A percentile compares a stretch with the other conserved stretches of the same genome.
Conservation (phyloP, 1,139 yeast genomes). For the Candida sp. region DNA sequence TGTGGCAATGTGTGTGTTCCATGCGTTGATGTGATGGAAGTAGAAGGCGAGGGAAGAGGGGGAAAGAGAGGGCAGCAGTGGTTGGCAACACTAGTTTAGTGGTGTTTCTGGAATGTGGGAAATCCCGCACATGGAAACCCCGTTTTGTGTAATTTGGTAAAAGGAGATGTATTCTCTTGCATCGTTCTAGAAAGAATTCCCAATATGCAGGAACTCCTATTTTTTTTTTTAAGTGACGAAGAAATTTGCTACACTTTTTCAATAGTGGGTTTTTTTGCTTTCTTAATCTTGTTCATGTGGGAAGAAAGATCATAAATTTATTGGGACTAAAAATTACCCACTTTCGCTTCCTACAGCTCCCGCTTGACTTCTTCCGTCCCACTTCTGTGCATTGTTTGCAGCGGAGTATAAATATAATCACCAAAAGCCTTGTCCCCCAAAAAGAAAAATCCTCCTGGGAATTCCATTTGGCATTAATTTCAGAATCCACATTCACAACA, state of each 20-base stretch:
- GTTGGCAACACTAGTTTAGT: background rate
- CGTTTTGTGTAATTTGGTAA: constrained; percentile 1
- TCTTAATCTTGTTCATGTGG: background rate
- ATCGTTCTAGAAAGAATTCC: constrained; percentile 7
- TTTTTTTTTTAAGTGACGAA: background rate
- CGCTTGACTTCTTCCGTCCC: too few species aligned
- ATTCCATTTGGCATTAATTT: background rate
- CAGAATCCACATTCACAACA: too few species aligned
- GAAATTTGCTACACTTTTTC: background rate
- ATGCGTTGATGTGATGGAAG: too few species aligned
- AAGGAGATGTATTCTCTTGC: constrained; percentile 6
- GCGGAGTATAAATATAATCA: background rate
- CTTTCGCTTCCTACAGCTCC: too few species aligned
- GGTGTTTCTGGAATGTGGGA: background rate
- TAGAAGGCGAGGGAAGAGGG: too few species aligned
- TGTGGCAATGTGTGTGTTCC: too few species aligned
- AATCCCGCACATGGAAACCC: background rate
- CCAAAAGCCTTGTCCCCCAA: background rate
- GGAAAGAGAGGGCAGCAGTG: background rate
- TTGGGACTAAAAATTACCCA: too few species aligned
- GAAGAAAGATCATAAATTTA: background rate
- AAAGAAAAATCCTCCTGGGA: background rate
- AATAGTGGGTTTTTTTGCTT: background rate
- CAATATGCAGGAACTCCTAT: background rate
- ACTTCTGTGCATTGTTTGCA: too few species aligned